phyloP scores from a whole-genome alignment of 768 basidiomycete species.

The Gautieria morchelliformis region DNA sequence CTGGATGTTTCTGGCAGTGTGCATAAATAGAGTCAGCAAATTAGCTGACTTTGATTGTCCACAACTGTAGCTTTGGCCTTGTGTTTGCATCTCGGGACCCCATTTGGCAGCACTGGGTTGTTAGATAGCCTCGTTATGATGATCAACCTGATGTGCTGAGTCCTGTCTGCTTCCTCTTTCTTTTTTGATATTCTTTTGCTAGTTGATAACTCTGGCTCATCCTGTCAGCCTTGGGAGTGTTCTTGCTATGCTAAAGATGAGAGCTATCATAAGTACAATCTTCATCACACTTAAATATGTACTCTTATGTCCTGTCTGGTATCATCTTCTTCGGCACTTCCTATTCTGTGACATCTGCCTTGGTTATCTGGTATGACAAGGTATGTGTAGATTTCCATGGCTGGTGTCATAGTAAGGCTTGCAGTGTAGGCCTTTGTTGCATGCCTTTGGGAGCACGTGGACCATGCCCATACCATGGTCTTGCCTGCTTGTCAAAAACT shows the following conservation, averaged over 20 bases:
- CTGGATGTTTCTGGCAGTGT: too few relatives aligned
- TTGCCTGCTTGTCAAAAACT: slow-evolving; percentile 41
- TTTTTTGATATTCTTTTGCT: background rate
- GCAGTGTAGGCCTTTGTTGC: background rate
- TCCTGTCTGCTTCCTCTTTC: background rate
- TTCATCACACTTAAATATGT: slow-evolving; percentile 2
- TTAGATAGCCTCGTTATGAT: slow-evolving; percentile 20
- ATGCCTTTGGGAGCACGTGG: background rate
- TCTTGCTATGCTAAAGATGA: background rate
- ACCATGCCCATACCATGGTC: slow-evolving; percentile 24
- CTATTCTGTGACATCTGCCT: slow-evolving; percentile 1
- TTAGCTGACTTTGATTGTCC: too few relatives aligned
- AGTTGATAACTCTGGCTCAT: background rate
- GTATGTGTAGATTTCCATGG: background rate
- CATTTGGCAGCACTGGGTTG: slow-evolving; percentile 50
- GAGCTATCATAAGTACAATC: background rate
- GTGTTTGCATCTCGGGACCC: slow-evolving; percentile 44
- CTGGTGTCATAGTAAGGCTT: background rate
- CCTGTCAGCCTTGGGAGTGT: background rate
- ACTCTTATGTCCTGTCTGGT: background rate
- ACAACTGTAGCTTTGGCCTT: slow-evolving; percentile 35
- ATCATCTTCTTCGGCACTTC: background rate
- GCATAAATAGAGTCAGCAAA: too few relatives aligned
- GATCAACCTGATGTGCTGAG: background rate
- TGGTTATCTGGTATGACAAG: background rate